Conservation (phyloP, 1,284 basidiomycete species). For the Moesziomyces sp. region DNA sequence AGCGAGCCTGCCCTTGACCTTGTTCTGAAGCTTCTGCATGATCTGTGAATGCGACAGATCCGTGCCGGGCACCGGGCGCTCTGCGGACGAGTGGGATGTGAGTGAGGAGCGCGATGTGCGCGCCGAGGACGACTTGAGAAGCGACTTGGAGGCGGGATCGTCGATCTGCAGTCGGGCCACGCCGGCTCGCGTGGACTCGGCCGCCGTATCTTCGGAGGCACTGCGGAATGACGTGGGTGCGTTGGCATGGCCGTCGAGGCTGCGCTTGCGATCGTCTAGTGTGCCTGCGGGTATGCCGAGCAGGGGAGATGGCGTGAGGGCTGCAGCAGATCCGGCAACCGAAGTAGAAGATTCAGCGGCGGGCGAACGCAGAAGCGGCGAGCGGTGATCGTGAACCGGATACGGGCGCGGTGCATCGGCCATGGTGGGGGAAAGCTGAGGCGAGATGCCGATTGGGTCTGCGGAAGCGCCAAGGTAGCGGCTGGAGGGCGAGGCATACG, state of each 20-base stretch:
- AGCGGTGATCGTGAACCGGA: constrained; percentile 1
- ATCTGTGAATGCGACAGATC: constrained; percentile 41
- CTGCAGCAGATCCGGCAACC: constrained; percentile 12
- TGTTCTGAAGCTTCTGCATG: constrained; percentile 43
- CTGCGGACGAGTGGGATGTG: background rate
- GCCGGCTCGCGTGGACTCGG: constrained; percentile 24
- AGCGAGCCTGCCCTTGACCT: constrained; percentile 38
- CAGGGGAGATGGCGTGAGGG: constrained; percentile 25
- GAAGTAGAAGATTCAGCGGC: constrained; percentile 22
- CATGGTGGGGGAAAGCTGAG: constrained; percentile 30
- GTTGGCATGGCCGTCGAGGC: constrained; percentile 1
- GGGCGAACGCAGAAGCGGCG: constrained; percentile 13
- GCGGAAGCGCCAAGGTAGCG: constrained; percentile 1
- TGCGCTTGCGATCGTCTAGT: constrained; percentile 5
- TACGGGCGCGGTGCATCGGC: constrained; percentile 12
- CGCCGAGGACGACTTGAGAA: background rate
- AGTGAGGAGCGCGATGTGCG: constrained; percentile 23
- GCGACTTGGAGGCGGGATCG: constrained; percentile 4
- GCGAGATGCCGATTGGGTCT: constrained; percentile 8
- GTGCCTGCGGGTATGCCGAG: constrained; percentile 4
- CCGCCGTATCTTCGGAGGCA: constrained; percentile 23
- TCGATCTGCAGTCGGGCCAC: constrained; percentile 46
- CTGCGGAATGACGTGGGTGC: constrained; percentile 8
- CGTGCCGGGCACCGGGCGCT: constrained; percentile 9
- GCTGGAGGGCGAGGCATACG: constrained; percentile 18